Percentiles rank a stretch among this genome's conserved stretches.
Evolutionary conservation across 345 rosid species (phyloP).

Genomic region (Eucalyptus regnans): DNA sequence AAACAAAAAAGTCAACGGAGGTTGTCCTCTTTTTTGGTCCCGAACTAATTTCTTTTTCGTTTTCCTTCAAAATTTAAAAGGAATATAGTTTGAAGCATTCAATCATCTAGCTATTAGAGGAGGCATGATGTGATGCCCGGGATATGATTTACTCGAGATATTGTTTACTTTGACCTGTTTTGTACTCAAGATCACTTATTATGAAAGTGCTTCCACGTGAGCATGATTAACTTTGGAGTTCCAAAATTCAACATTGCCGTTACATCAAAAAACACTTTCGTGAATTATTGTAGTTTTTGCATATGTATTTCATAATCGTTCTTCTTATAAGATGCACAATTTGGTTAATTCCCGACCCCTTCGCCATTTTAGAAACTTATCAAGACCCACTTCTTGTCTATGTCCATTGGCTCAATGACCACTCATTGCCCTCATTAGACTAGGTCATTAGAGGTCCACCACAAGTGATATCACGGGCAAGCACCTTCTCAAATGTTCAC

Average conservation of each 20-base stretch:
- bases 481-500: background rate
- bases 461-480: accelerated
- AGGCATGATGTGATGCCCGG: background rate
- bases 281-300: background rate
- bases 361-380: too few species aligned
- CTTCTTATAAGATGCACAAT: background rate
- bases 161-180: too few species aligned
- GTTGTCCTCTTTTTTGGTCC: background rate
- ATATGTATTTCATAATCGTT: too few species aligned
- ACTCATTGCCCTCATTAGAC: background rate
- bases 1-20: background rate
- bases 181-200: too few species aligned
- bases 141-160: too few species aligned
- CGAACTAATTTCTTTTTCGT: background rate
- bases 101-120: background rate
- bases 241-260: background rate
- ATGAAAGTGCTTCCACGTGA: accelerated
- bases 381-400: background rate
- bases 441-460: too few species aligned
- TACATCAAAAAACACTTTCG: background rate
- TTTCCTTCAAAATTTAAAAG: background rate
- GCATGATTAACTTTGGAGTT: background rate
- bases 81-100: background rate
- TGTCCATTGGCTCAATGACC: background rate
- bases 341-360: background rate